Percentiles rank a stretch among this genome's conserved stretches.
These are phyloP conservation scores for Aspergillus novofumigatus DNA, from an alignment of 2,329 filamentous ascomycete species.

Conservation along the genomic window DNA sequence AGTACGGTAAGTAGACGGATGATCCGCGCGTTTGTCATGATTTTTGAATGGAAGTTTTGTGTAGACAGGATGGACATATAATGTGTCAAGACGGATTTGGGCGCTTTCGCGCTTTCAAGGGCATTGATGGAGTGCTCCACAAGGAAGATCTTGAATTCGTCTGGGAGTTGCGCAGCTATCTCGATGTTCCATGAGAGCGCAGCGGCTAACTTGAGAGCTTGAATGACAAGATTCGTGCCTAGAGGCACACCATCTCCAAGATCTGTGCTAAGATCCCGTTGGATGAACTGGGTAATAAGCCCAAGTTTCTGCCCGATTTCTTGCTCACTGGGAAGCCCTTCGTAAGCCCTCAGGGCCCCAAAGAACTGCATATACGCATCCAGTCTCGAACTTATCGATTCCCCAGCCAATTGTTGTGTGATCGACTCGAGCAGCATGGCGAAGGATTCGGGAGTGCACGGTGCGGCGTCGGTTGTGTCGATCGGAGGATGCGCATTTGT, in stretches of 20 bases:
- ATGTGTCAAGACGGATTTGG: constrained; percentile 75
- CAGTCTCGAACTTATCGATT: constrained; percentile 66
- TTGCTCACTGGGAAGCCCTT: constrained; percentile 71
- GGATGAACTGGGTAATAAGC: constrained; percentile 74
- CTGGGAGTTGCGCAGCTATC: constrained; percentile 66
- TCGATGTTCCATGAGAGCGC: constrained; percentile 71
- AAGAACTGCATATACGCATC: constrained; percentile 85
- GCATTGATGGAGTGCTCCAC: constrained; percentile 74
- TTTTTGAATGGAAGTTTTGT: constrained; percentile 70
- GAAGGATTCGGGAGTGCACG: constrained; percentile 56
- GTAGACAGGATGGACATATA: constrained; percentile 76
- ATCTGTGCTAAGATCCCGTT: constrained; percentile 70
- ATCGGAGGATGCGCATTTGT: constrained; percentile 39
- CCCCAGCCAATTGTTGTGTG: constrained; percentile 72
- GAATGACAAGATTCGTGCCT: constrained; percentile 69
- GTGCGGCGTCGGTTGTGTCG: constrained; percentile 42
- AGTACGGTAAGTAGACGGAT: constrained; percentile 67
- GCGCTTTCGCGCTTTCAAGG: constrained; percentile 62
- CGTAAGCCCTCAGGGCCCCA: constrained; percentile 72
- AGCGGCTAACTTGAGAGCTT: constrained; percentile 72
- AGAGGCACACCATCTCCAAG: constrained; percentile 48
- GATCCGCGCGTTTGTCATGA: constrained; percentile 69
- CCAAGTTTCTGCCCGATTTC: constrained; percentile 72
- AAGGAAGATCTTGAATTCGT: constrained; percentile 75
- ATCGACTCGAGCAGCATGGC: constrained; percentile 80